These are phyloP conservation scores for Fusarium cicatricum DNA, from an alignment of 2,329 filamentous ascomycete genomes.

Conservation along the genomic window DNA sequence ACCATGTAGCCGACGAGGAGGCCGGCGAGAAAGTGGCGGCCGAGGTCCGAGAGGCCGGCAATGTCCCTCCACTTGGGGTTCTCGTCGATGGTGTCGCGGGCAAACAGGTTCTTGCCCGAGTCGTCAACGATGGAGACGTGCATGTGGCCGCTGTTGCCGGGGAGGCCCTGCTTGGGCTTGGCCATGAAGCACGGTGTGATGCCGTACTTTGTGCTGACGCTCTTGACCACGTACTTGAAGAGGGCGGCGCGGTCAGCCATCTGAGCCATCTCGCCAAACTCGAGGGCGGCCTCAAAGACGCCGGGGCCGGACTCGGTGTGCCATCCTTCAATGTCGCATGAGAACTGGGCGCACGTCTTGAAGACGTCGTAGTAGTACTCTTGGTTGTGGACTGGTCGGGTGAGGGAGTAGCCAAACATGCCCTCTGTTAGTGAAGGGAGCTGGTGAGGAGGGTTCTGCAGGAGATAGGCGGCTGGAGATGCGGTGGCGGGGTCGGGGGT, in stretches of 20 bases:
- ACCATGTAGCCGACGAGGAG: slow-evolving; percentile 84
- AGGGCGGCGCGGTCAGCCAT: slow-evolving; percentile 93
- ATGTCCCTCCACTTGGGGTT: slow-evolving; percentile 79
- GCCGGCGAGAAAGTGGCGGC: slow-evolving; percentile 92
- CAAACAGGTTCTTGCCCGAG: slow-evolving; percentile 84
- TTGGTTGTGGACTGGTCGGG: slow-evolving; percentile 86
- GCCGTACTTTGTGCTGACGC: slow-evolving; percentile 83
- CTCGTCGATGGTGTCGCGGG: slow-evolving; percentile 74
- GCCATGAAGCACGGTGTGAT: slow-evolving; percentile 99
- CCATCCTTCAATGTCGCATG: slow-evolving; percentile 89
- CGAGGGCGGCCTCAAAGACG: slow-evolving; percentile 93
- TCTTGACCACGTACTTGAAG: slow-evolving; percentile 96
- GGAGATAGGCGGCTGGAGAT: slow-evolving; percentile 77
- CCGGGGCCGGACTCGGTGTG: slow-evolving; percentile 94
- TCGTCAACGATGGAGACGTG: slow-evolving; percentile 88
- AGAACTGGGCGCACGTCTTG: slow-evolving; percentile 79
- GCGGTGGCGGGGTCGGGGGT: slow-evolving; percentile 66
- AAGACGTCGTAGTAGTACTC: slow-evolving; percentile 93
- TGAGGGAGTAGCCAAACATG: slow-evolving; percentile 96
- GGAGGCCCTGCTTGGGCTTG: slow-evolving; percentile 88
- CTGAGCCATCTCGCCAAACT: slow-evolving; percentile 84
- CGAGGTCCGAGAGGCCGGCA: slow-evolving; percentile 82
- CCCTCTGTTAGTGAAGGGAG: slow-evolving; percentile 86
- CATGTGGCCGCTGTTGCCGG: slow-evolving; percentile 95
- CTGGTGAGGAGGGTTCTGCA: slow-evolving; percentile 74